Evolutionary conservation across 1,284 basidiomycete genomes (phyloP).

Genomic region (Apiotrichum akiyoshidainum): DNA sequence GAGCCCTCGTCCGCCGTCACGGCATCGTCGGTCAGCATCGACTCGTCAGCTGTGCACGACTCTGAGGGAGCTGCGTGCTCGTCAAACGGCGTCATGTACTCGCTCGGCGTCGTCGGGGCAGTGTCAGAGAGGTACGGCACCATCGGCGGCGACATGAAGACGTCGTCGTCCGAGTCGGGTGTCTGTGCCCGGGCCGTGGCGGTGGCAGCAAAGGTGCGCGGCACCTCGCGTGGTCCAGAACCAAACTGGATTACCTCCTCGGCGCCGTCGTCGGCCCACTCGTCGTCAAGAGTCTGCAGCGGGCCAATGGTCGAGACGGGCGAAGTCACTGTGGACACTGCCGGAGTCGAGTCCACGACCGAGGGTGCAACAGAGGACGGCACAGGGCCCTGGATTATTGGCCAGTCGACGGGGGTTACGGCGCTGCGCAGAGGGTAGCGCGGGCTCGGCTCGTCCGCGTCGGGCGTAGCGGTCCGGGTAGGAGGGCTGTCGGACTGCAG

Average conservation of each 20-base stretch:
- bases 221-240: neutral
- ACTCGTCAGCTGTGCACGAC: neutral
- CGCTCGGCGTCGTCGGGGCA: neutral
- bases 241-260: conserved; percentile 1
- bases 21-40: neutral
- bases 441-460: neutral
- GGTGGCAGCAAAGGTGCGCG: neutral
- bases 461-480: neutral
- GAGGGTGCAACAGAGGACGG: neutral
- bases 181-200: neutral
- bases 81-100: neutral
- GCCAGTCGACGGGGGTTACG: conserved; percentile 1
- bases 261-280: neutral
- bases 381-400: neutral
- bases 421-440: neutral
- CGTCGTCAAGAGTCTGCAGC: neutral
- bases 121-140: neutral
- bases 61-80: neutral
- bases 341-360: neutral
- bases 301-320: neutral
- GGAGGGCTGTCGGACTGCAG: neutral
- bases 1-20: neutral
- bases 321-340: neutral
- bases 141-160: conserved; percentile 3
- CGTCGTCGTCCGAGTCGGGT: conserved; percentile 5